These are phyloP conservation scores for Penicillium sp. DNA, from an alignment of 2,329 filamentous ascomycete genomes.

Conservation along the genomic window DNA sequence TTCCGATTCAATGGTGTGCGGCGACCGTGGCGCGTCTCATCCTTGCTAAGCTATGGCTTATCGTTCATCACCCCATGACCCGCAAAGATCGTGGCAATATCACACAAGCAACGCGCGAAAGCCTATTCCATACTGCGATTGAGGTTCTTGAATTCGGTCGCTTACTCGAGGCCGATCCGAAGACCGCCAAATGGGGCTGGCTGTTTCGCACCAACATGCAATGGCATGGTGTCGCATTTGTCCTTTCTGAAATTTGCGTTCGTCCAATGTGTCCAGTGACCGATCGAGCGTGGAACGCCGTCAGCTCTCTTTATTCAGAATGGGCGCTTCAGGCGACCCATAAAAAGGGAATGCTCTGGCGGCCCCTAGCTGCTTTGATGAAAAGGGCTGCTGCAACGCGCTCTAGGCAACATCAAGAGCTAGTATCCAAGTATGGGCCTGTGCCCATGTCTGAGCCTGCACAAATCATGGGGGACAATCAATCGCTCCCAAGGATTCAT, in stretches of 20 bases:
- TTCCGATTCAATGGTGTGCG: constrained; percentile 66
- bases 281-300: constrained; percentile 61
- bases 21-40: constrained; percentile 70
- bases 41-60: constrained; percentile 75
- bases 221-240: constrained; percentile 65
- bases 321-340: constrained; percentile 38
- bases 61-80: constrained; percentile 73
- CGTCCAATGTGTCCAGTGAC: constrained; percentile 59
- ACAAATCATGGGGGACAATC: constrained; percentile 7
- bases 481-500: constrained; percentile 24
- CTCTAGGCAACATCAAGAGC: constrained; percentile 47
- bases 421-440: constrained; percentile 22
- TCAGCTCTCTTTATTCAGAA: constrained; percentile 49
- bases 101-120: constrained; percentile 64
- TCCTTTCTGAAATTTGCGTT: constrained; percentile 61
- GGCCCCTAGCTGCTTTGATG: constrained; percentile 62
- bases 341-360: constrained; percentile 63
- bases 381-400: constrained; percentile 58
- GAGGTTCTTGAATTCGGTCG: constrained; percentile 73
- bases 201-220: constrained; percentile 65
- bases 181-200: constrained; percentile 66
- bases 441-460: constrained; percentile 4
- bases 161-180: constrained; percentile 64
- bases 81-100: constrained; percentile 59
- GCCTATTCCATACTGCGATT: constrained; percentile 70